A percentile compares a stretch with the other conserved stretches of the same genome.
phyloP scores from a whole-genome alignment of 2,329 filamentous ascomycete species.

The Beauveria brongniartii region DNA sequence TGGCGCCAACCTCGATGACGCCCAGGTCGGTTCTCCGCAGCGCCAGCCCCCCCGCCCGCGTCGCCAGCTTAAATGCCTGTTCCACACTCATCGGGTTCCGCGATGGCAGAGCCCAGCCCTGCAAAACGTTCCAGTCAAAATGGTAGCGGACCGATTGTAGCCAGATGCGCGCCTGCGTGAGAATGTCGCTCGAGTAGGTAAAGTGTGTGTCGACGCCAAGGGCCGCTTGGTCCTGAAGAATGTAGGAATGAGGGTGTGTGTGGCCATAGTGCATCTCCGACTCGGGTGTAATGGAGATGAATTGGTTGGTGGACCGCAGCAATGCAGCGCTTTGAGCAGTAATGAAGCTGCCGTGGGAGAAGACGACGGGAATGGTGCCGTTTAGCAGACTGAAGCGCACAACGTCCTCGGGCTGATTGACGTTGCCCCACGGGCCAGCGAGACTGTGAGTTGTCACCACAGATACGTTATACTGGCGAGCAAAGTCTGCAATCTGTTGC shows the following conservation, averaged over 20 bases:
- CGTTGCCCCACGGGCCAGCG: conserved; percentile 28
- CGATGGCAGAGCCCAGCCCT: conserved; percentile 33
- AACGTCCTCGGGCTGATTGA: conserved; percentile 18
- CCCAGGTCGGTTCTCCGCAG: conserved; percentile 44
- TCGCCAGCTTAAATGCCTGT: conserved; percentile 49
- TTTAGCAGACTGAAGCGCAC: conserved; percentile 32
- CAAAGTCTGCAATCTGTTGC: conserved; percentile 24
- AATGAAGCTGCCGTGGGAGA: conserved; percentile 42
- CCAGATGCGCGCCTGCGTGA: conserved; percentile 43
- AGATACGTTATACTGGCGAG: conserved; percentile 31
- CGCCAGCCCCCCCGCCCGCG: conserved; percentile 42
- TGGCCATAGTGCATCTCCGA: conserved; percentile 54
- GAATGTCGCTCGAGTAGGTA: conserved; percentile 41
- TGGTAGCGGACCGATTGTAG: conserved; percentile 35
- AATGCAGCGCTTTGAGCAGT: conserved; percentile 30
- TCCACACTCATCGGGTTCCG: conserved; percentile 43
- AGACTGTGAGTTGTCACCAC: conserved; percentile 39
- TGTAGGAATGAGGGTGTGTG: conserved; percentile 33
- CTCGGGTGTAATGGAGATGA: conserved; percentile 50
- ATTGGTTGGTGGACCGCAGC: conserved; percentile 41
- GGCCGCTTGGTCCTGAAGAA: conserved; percentile 41
- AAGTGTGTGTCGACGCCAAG: conserved; percentile 49
- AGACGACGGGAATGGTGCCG: conserved; percentile 38
- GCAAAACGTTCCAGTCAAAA: conserved; percentile 31
- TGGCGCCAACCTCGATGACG: conserved; percentile 33